Percentiles rank a stretch among this genome's conserved stretches.
These are phyloP conservation scores for Coemansia sp. DNA, from an alignment of 192 early-diverging fungal genomes.

Conservation along the genomic window DNA sequence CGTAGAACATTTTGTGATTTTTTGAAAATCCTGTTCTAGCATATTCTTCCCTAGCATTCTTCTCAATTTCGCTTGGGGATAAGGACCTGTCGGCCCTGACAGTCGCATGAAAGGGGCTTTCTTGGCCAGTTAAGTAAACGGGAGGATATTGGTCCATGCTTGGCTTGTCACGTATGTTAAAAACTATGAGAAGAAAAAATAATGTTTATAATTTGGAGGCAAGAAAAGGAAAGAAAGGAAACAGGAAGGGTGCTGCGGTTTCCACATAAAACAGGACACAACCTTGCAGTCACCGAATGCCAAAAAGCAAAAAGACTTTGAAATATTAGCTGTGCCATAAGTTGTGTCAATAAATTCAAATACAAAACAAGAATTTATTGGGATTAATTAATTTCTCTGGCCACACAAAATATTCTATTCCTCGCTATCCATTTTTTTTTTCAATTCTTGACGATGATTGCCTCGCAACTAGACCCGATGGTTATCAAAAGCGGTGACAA, in stretches of 20 bases:
- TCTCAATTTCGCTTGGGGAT: not conserved
- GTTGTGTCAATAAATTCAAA: not conserved
- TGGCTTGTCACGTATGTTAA: not conserved
- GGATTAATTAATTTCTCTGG: no score
- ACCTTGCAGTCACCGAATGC: not conserved
- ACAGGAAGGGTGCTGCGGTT: not conserved
- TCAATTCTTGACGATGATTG: slow-evolving; percentile 10
- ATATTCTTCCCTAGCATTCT: not conserved
- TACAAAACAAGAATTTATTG: not conserved
- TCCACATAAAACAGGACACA: not conserved
- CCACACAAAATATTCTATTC: not conserved
- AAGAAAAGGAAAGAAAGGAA: not conserved
- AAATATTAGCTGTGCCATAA: not conserved
- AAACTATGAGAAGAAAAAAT: not conserved
- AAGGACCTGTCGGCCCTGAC: not conserved
- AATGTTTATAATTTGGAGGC: not conserved
- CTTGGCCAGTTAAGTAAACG: not conserved
- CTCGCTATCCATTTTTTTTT: not conserved
- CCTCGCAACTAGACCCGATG: slow-evolving; percentile 29
- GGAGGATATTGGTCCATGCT: not conserved
- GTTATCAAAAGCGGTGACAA: slow-evolving; percentile 63
- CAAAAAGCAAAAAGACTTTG: no score
- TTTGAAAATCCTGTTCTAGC: not conserved
- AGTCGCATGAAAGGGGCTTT: not conserved
- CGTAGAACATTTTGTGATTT: not conserved